These are phyloP conservation scores for Eutrema salsugineum DNA, from an alignment of 441 rosid genomes.

Conservation along the genomic window DNA sequence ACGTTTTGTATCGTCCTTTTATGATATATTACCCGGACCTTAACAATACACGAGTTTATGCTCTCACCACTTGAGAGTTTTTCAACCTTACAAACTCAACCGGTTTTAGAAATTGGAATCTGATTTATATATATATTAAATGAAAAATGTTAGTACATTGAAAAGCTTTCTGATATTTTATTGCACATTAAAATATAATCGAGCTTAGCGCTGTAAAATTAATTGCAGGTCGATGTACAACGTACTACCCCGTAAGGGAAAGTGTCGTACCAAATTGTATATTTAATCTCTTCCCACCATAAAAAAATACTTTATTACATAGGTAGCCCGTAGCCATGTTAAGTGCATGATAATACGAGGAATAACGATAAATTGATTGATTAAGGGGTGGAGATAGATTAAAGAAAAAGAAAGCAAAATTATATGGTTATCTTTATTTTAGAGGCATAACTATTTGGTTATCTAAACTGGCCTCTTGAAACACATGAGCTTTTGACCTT, in stretches of 20 bases:
- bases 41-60: background rate
- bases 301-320: slow-evolving; percentile 10
- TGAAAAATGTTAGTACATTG: background rate
- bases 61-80: background rate
- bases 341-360: slow-evolving; percentile 30
- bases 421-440: background rate
- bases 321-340: slow-evolving; percentile 29
- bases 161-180: background rate
- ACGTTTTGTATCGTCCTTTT: slow-evolving; percentile 11
- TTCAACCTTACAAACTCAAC: background rate
- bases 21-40: background rate
- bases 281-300: slow-evolving; percentile 9
- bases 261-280: slow-evolving; percentile 14
- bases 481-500: slow-evolving; percentile 24
- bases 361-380: slow-evolving; percentile 27
- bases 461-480: slow-evolving; percentile 26
- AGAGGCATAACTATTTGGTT: background rate
- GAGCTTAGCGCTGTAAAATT: background rate
- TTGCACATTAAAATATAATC: slow-evolving; percentile 4
- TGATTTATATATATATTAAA: background rate
- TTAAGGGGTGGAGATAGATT: slow-evolving; percentile 20
- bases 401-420: background rate
- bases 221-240: slow-evolving; percentile 1
- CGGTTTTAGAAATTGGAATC: background rate
- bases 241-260: background rate